phyloP scores from a whole-genome alignment of 2,329 filamentous ascomycete species.

The Cordyceps farinosa region DNA sequence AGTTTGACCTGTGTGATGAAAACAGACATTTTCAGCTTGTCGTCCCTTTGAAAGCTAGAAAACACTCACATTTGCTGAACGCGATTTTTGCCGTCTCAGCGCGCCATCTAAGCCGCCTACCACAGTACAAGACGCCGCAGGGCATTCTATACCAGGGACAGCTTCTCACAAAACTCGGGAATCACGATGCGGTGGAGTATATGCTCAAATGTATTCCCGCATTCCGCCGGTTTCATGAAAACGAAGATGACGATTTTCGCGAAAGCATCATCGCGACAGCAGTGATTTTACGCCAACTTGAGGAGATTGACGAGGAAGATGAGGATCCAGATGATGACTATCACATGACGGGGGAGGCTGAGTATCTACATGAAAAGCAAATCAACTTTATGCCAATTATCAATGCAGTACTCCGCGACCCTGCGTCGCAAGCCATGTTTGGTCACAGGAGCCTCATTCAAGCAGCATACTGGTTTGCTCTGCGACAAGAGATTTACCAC shows the following conservation, averaged over 20 bases:
- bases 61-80: constrained; percentile 37
- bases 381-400: constrained; percentile 41
- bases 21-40: constrained; percentile 38
- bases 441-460: constrained; percentile 35
- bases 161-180: constrained; percentile 32
- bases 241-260: constrained; percentile 36
- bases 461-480: constrained; percentile 41
- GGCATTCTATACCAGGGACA: constrained; percentile 39
- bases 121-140: constrained; percentile 34
- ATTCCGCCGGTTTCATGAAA: constrained; percentile 35
- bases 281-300: constrained; percentile 39
- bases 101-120: constrained; percentile 37
- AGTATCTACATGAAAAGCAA: constrained; percentile 22
- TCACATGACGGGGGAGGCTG: constrained; percentile 10
- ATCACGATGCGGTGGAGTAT: constrained; percentile 39
- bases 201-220: constrained; percentile 40
- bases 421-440: constrained; percentile 36
- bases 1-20: constrained; percentile 41
- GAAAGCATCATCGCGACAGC: constrained; percentile 40
- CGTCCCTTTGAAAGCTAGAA: constrained; percentile 33
- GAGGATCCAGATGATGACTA: constrained; percentile 10
- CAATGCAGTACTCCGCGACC: constrained; percentile 37
- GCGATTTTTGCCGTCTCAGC: constrained; percentile 40
- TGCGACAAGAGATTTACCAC: constrained; percentile 40
- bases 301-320: constrained; percentile 40